Evolutionary conservation across 1,139 yeast species (phyloP).

Genomic region (Yamadazyma blattariae): DNA sequence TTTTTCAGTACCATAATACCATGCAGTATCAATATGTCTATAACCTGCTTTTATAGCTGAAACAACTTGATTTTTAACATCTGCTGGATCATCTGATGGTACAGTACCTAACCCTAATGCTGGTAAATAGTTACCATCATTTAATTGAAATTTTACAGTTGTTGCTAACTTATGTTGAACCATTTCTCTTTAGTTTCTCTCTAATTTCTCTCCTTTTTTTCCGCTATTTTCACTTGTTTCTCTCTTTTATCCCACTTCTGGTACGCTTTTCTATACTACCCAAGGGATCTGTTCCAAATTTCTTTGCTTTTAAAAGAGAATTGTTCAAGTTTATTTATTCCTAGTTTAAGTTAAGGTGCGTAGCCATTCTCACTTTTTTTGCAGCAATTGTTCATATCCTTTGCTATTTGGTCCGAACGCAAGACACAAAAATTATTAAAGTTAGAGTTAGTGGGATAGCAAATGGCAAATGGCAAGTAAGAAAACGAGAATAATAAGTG

Average conservation of each 20-base stretch:
- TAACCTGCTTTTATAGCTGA: constrained; percentile 42
- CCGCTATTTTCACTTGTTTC: no score
- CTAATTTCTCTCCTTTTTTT: no score
- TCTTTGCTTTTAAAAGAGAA: no score
- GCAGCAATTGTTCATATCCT: not conserved
- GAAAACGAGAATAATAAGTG: no score
- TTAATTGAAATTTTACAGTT: constrained; percentile 20
- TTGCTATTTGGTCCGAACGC: not conserved
- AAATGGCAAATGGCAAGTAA: no score
- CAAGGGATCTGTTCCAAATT: no score
- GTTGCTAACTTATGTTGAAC: constrained; percentile 19
- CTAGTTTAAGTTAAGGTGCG: no score
- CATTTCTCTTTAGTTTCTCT: constrained; percentile 5
- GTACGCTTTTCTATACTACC: no score
- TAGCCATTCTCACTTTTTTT: no score
- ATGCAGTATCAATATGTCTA: constrained; percentile 42
- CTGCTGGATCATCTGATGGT: constrained; percentile 30
- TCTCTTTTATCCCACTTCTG: no score
- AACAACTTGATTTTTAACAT: constrained; percentile 34
- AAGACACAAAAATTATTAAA: not conserved
- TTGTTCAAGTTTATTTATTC: no score
- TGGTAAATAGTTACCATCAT: constrained; percentile 33
- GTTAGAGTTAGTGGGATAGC: no score
- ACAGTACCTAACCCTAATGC: constrained; percentile 41
- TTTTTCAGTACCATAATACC: constrained; percentile 50